Conservation (phyloP, 352 stramenopile species). For the Phytophthora fragariae region DNA sequence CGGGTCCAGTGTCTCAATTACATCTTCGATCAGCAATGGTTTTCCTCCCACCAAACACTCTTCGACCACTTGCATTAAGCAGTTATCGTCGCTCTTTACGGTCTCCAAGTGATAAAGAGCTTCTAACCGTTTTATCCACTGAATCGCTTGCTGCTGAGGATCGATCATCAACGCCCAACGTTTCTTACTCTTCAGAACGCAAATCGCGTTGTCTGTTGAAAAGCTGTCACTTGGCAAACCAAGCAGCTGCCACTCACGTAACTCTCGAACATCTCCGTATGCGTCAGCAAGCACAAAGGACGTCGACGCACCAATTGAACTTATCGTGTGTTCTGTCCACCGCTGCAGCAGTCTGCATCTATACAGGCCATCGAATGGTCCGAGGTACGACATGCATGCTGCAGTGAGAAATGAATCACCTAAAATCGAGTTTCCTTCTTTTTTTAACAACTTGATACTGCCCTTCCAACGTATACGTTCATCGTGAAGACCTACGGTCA, state of each 20-base stretch:
- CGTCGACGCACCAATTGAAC: slow-evolving; percentile 41
- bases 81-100: slow-evolving; percentile 67
- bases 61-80: slow-evolving; percentile 54
- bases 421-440: slow-evolving; percentile 51
- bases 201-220: slow-evolving; percentile 92
- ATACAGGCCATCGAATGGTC: slow-evolving; percentile 65
- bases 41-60: slow-evolving; percentile 43
- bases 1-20: slow-evolving; percentile 59
- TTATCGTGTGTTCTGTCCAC: slow-evolving; percentile 33
- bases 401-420: slow-evolving; percentile 75
- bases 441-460: slow-evolving; percentile 65
- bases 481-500: slow-evolving; percentile 73
- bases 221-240: slow-evolving; percentile 91
- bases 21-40: slow-evolving; percentile 70
- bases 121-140: slow-evolving; percentile 93
- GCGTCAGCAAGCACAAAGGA: slow-evolving; percentile 68
- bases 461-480: slow-evolving; percentile 76
- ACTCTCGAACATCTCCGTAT: slow-evolving; percentile 82
- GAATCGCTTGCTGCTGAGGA: slow-evolving; percentile 92
- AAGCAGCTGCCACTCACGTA: slow-evolving; percentile 90
- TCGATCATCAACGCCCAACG: slow-evolving; percentile 95
- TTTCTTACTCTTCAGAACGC: slow-evolving; percentile 83
- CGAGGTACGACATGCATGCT: slow-evolving; percentile 68
- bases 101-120: slow-evolving; percentile 63
- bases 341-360: slow-evolving; percentile 43